Evolutionary conservation across 2,329 filamentous ascomycete species (phyloP), one percentile per base, ranked within the genome.

Genomic region (Epichloe typhina): DNA sequence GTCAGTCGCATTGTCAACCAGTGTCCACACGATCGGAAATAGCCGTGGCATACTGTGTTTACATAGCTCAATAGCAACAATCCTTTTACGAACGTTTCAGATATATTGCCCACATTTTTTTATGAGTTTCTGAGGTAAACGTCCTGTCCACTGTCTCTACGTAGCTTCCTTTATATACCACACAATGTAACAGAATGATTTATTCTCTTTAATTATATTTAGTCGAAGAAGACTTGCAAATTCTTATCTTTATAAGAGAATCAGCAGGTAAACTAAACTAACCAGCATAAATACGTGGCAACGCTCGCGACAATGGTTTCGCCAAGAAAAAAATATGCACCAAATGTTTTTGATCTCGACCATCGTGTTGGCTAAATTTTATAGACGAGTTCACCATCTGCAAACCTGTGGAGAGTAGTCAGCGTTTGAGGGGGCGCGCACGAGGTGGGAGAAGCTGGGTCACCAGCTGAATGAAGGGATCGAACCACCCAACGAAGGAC

Each of bases 341-440:
- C 17, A 8, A 42, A 15, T 5, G 8, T 2, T n/a, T 50, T 36
- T 51, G 33, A 23, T 39, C 51, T 26, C 15, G 41, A 47, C 46
- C 26, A 45, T 13, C 40, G 19, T 40, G 17, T 9, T 12, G 7
- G 12, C 67, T 68, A 87, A 51, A 88, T 79, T 68, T 84, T 83
- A 66, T 86, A 87, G 43, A 87, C 80, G 54, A 82, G 71, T 47
- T 84, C 77, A 41, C 82, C 83, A 59, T 75, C 74, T 11, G 74
- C 72, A 56, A 75, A 77, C 76, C 75, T 80, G 51, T 5, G 35
- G 15, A 36, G 19, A 19, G 4, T 37, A 15, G 57, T 64, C 56
- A 66, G 59, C 15, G 19, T 12, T 23, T 21, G 13, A 41, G 7
- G 21, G 21, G 4, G 19, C 8, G 7, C 5, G 9, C 11, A n/a